These are phyloP conservation scores for Pythium apleroticum DNA, from an alignment of 352 stramenopile genomes.

Conservation along the genomic window DNA sequence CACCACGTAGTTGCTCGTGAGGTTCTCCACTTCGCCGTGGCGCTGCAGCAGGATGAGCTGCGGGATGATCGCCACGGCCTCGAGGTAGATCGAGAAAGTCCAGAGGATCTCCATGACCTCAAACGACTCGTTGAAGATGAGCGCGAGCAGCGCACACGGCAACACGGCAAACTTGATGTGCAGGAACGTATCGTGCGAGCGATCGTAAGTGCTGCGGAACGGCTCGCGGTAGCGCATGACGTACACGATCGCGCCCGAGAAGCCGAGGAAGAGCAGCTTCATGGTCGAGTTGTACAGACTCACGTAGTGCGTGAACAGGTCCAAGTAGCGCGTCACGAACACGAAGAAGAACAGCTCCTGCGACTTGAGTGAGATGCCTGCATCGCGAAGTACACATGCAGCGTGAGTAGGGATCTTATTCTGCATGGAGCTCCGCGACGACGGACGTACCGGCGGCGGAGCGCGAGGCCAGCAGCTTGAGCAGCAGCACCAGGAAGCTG, in stretches of 20 bases:
- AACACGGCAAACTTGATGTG: conserved; percentile 97
- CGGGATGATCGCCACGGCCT: conserved; percentile 98
- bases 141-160: conserved; percentile 94
- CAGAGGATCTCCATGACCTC: conserved; percentile 94
- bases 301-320: conserved; percentile 96
- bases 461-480: conserved; percentile 92
- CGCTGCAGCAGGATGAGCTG: conserved; percentile 99
- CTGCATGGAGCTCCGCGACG: too few species aligned
- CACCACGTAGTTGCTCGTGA: conserved; percentile 99
- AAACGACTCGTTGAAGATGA: conserved; percentile 95
- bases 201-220: conserved; percentile 98
- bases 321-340: conserved; percentile 98
- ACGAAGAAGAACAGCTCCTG: conserved; percentile 99
- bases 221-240: conserved; percentile 96
- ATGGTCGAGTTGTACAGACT: conserved; percentile 99
- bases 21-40: conserved; percentile 98
- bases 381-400: background rate
- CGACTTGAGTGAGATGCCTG: conserved; percentile 98
- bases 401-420: background rate
- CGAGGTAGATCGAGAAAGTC: conserved; percentile 99
- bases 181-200: conserved; percentile 98
- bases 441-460: conserved; percentile 66
- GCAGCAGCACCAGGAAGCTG: conserved; percentile 98
- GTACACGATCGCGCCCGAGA: conserved; percentile 97
- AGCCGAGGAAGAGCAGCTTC: conserved; percentile 98